Evolutionary conservation across 2,329 filamentous ascomycete genomes (phyloP).

Genomic region (Lasiodiplodia gonubiensis): DNA sequence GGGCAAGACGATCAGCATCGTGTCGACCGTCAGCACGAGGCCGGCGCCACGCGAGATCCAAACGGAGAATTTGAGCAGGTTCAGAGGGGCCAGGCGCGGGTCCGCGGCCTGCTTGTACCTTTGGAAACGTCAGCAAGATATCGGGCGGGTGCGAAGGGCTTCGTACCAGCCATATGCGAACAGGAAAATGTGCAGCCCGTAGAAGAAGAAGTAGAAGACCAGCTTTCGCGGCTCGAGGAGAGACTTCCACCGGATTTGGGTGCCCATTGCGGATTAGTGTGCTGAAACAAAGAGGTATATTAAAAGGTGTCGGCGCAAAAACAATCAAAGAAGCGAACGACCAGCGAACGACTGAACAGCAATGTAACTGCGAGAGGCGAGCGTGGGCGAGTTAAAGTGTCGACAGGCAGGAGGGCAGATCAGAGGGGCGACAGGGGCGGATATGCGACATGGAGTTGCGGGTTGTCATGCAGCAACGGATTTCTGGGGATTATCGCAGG

Average conservation of each 20-base stretch:
- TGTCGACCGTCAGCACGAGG: constrained; percentile 81
- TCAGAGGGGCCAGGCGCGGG: constrained; percentile 73
- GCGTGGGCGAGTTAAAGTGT: constrained; percentile 7
- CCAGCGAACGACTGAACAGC: background rate
- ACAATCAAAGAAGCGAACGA: constrained; percentile 2
- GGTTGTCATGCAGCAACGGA: background rate
- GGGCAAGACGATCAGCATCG: constrained; percentile 84
- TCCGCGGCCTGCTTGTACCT: constrained; percentile 82
- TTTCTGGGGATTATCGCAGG: background rate
- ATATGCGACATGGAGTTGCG: background rate
- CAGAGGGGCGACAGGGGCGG: background rate
- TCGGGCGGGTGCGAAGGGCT: too few relatives aligned
- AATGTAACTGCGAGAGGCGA: background rate
- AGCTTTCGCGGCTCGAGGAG: constrained; percentile 72
- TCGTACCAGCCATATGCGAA: constrained; percentile 85
- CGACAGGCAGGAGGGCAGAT: background rate
- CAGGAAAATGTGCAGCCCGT: constrained; percentile 76
- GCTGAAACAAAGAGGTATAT: background rate
- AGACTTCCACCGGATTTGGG: constrained; percentile 37
- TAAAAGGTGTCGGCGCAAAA: background rate
- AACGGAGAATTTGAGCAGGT: constrained; percentile 83
- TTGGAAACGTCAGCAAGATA: constrained; percentile 28
- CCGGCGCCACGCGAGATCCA: constrained; percentile 96
- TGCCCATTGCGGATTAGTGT: background rate
- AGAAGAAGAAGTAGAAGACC: constrained; percentile 80